Base-by-base conservation (phyloP, 306 rosid genomes). In the Senna tora region DNA sequence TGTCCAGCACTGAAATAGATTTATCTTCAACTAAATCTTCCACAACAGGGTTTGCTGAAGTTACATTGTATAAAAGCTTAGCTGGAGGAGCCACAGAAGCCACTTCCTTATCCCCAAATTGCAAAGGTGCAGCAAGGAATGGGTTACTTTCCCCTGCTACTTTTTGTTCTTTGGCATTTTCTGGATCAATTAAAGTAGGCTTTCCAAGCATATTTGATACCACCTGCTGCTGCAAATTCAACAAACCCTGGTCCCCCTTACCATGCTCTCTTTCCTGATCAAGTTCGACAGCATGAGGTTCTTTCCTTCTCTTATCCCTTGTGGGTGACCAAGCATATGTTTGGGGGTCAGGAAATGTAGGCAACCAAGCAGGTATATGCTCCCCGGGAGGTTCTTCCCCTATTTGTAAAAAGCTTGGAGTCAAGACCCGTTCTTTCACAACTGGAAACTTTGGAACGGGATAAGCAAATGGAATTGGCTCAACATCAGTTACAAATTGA, bases 291-390 rank as follows among this genome's bases (percentile, higher is more conserved):
- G 67, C 75, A 60, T 65, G 56, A 46, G 80, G 77, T 53, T 83
- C 92, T 13, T 41, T 36, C 3, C 70, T 82, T 70, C 77, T 80
- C 66, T 78, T 90, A 70, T 76, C 61, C 64, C 60, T 33, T 2
- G 49, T 30, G 15, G 81, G 77, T 15, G 81, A 54, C 70, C 28
- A 75, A 42, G 75, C 47, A 76, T 74, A 79, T 33, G 85, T 64
- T 56, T 84, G 82, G 9, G 86, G 86, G 64, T 84, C 92, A 58
- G 96, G 96, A 53, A 90, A 84, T 19, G 81, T 81, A n/a, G 98
- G 96, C 86, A 92, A 81, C 98, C 98, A 90, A 46, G 85, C 58
- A 46, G 98, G 96, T 75, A 92, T 86, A 78, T 90, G 95, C 58
- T 87, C 90, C 22, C 72, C 83, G 0, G 87, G 87, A 77, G 96